phyloP scores from a whole-genome alignment of 1,284 basidiomycete species.

The Bjerkandera adusta region DNA sequence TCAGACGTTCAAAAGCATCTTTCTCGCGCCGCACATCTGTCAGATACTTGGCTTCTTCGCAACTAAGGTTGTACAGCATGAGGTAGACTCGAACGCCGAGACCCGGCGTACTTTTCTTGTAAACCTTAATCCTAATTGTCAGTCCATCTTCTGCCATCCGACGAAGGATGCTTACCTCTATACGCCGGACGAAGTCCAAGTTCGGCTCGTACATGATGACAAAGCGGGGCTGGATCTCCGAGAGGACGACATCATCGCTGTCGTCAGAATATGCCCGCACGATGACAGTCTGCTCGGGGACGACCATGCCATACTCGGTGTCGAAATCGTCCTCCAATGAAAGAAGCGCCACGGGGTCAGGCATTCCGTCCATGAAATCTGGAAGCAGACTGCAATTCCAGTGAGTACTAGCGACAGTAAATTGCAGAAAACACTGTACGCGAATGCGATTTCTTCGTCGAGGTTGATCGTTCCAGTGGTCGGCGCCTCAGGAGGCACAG shows the following conservation, averaged over 20 bases:
- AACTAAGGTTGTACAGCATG: constrained; percentile 89
- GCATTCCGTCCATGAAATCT: constrained; percentile 27
- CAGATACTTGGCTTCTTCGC: constrained; percentile 95
- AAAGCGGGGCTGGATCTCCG: constrained; percentile 88
- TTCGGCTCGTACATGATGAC: constrained; percentile 96
- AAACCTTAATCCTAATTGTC: constrained; percentile 53
- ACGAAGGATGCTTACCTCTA: constrained; percentile 92
- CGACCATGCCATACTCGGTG: constrained; percentile 78
- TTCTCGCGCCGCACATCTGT: constrained; percentile 89
- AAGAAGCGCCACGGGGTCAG: constrained; percentile 54
- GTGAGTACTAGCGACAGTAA: background rate
- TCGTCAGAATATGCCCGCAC: constrained; percentile 91
- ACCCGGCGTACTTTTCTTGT: constrained; percentile 79
- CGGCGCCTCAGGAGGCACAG: background rate
- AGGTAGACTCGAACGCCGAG: constrained; percentile 92
- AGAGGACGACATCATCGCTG: constrained; percentile 85
- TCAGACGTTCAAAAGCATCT: constrained; percentile 91
- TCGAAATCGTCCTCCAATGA: constrained; percentile 75
- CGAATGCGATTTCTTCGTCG: background rate
- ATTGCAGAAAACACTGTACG: background rate
- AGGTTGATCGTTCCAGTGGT: constrained; percentile 10
- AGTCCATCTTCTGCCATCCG: background rate
- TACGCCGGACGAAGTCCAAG: constrained; percentile 87
- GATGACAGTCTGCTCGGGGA: constrained; percentile 80
- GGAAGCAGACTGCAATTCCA: constrained; percentile 1